A percentile compares a stretch with the other conserved stretches of the same genome.
These are phyloP conservation scores for Caulochytrium protostelioides DNA, from an alignment of 371 early-diverging fungal species.

Conservation along the genomic window DNA sequence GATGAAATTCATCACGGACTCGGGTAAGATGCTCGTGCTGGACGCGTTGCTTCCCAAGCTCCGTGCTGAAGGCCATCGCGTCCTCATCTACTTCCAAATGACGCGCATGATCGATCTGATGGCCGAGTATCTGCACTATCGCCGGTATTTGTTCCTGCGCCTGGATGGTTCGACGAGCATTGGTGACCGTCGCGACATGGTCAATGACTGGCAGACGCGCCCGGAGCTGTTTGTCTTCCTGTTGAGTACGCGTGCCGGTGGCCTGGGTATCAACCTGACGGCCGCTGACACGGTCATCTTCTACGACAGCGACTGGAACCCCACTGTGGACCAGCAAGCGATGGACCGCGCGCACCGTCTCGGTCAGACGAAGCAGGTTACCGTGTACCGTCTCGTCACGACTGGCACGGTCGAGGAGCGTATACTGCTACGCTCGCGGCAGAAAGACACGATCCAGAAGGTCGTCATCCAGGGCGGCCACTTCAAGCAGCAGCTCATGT, in stretches of 20 bases:
- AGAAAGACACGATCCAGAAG: conserved; percentile 79
- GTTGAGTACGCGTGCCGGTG: conserved; percentile 96
- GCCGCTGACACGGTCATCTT: conserved; percentile 99
- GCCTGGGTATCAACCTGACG: conserved; percentile 96
- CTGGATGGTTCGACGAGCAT: conserved; percentile 90
- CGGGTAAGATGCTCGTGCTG: conserved; percentile 81
- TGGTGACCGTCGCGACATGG: conserved; percentile 76
- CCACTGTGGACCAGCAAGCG: conserved; percentile 92
- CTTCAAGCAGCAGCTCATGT: conserved; percentile 7
- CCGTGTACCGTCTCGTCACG: conserved; percentile 77
- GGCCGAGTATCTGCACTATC: conserved; percentile 77
- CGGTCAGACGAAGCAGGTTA: conserved; percentile 91
- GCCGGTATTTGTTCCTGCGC: conserved; percentile 74
- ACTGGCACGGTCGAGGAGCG: conserved; percentile 82
- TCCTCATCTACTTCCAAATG: conserved; percentile 97
- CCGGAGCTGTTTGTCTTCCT: conserved; percentile 89
- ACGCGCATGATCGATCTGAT: conserved; percentile 93
- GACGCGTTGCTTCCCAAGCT: conserved; percentile 72
- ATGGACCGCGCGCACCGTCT: conserved; percentile 96
- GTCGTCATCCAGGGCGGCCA: conserved; percentile 90
- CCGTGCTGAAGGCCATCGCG: conserved; percentile 77
- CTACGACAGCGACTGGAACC: conserved; percentile 98
- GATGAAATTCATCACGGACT: conserved; percentile 66
- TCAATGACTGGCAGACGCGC: conserved; percentile 71
- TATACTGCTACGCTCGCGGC: conserved; percentile 66